Evolutionary conservation across 2,329 filamentous ascomycete genomes (phyloP).

Genomic region (Cephalotrichum gorgonifer): DNA sequence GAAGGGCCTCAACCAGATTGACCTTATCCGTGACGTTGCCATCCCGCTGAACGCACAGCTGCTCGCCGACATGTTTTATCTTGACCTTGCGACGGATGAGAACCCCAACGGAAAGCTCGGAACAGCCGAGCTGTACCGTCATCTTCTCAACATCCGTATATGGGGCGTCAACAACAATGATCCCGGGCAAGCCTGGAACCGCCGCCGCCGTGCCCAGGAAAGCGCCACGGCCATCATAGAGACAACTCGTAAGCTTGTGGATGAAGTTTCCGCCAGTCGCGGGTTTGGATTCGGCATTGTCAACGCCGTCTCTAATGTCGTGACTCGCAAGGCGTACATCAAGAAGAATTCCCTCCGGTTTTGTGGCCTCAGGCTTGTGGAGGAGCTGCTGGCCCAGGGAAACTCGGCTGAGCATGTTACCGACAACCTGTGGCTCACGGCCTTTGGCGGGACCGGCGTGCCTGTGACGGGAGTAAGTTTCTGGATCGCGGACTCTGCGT

Average conservation of each 20-base stretch:
- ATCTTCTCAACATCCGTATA: constrained; percentile 30
- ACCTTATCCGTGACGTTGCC: constrained; percentile 40
- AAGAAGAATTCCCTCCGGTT: constrained; percentile 25
- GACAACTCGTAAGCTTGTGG: constrained; percentile 27
- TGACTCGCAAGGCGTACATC: constrained; percentile 17
- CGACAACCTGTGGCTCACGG: constrained; percentile 25
- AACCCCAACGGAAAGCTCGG: constrained; percentile 37
- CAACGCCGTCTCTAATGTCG: constrained; percentile 15
- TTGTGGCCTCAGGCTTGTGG: constrained; percentile 25
- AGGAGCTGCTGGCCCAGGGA: constrained; percentile 23
- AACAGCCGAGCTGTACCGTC: constrained; percentile 27
- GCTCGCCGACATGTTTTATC: constrained; percentile 45
- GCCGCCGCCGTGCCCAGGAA: constrained; percentile 30
- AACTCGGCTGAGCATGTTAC: constrained; percentile 20
- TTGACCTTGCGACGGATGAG: constrained; percentile 45
- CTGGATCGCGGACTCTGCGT: no score
- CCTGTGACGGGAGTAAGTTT: constrained; percentile 26
- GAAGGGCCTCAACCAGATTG: constrained; percentile 26
- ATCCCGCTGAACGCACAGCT: constrained; percentile 47
- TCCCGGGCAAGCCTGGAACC: constrained; percentile 33
- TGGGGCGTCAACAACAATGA: constrained; percentile 38
- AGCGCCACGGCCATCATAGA: constrained; percentile 23
- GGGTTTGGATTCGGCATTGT: constrained; percentile 20
- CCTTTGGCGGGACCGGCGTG: constrained; percentile 28
- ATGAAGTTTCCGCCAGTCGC: constrained; percentile 21